Evolutionary conservation across 352 stramenopile species (phyloP), one percentile per base, ranked within the genome.

Genomic region (Phytopythium oedochilum): DNA sequence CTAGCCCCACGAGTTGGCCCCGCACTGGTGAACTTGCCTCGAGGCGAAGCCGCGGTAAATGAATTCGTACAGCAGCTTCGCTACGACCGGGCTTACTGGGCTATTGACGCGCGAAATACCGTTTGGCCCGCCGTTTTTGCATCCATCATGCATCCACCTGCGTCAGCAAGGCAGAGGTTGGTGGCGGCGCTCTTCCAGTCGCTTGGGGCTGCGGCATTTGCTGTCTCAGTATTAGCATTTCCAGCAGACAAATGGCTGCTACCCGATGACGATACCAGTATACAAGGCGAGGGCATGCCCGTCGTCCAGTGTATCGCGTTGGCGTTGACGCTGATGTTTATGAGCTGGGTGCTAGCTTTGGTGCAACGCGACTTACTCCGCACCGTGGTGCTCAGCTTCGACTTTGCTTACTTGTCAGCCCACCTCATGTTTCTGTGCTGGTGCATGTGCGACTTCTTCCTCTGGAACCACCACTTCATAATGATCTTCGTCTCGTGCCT

Each of bases 401-500:
- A 77, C 57, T 71, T 73, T 29, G 40, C 59, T 1, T 77, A 71
- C 43, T 29, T 73, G n/a, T 69, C 68, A 17, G 22, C 61, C 7
- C 68, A 77, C 35, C 10, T 71, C n/a, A 54, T 46, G 11, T 17
- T 48, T 8, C 35, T 63, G 11, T 44, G 59, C 32, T 15, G 59
- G 10, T 63, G 58, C n/a, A 25, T 70, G 12, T 65, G 57, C 6
- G 61, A 66, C n/a, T 50, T 71, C 8, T 64, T 67, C n/a, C n/a
- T 44, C 3, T 77, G 68, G 68, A 31, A 50, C 5, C 9, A 22
- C 23, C 29, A 40, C 29, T 53, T 17, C 34, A 28, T 53, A 18
- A 20, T 34, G 6, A 36, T 31, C 20, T 29, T 28, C 17, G 34
- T 39, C 15, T 18, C 50, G 29, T 64, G 59, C 54, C 35, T 73